Conservation (phyloP, 345 rosid species). For the Chamaenerion angustifolium region DNA sequence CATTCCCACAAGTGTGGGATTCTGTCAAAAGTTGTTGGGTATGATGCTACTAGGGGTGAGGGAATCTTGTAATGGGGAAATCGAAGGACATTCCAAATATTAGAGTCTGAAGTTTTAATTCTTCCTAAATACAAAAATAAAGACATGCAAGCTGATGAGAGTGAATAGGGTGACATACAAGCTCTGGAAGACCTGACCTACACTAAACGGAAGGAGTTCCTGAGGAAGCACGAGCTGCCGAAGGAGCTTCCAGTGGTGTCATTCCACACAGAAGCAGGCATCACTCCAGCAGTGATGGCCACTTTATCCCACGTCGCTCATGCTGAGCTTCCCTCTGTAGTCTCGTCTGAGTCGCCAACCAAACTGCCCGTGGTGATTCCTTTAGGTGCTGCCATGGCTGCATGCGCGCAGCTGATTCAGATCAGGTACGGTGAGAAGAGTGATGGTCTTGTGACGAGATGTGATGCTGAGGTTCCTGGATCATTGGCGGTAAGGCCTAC, state of each 20-base stretch:
- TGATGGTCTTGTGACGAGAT: constrained; percentile 74
- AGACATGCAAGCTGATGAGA: neutral
- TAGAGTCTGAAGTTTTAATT: too few species aligned
- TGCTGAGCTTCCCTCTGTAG: constrained; percentile 56
- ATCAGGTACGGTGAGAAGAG: constrained; percentile 79
- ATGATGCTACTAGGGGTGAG: too few species aligned
- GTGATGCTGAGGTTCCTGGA: constrained; percentile 96
- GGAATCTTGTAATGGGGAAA: too few species aligned
- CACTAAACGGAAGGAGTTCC: constrained; percentile 68
- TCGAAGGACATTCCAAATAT: too few species aligned
- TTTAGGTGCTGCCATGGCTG: constrained; percentile 94
- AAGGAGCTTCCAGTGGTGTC: constrained; percentile 74
- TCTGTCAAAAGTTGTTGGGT: too few species aligned
- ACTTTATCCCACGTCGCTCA: constrained; percentile 83
- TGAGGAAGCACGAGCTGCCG: constrained; percentile 60
- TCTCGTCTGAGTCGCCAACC: constrained; percentile 32
- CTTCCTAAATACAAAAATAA: too few species aligned
- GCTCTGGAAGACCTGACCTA: constrained; percentile 93
- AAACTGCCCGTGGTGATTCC: constrained; percentile 82
- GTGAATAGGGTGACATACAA: constrained; percentile 69
- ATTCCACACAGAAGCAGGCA: constrained; percentile 81
- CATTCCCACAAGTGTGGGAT: too few species aligned
- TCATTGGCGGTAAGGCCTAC: constrained; percentile 70
- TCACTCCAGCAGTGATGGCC: constrained; percentile 64
- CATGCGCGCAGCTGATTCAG: constrained; percentile 83